Base-by-base conservation (phyloP, 805 yeast genomes). In the Ogataea paraovalis region DNA sequence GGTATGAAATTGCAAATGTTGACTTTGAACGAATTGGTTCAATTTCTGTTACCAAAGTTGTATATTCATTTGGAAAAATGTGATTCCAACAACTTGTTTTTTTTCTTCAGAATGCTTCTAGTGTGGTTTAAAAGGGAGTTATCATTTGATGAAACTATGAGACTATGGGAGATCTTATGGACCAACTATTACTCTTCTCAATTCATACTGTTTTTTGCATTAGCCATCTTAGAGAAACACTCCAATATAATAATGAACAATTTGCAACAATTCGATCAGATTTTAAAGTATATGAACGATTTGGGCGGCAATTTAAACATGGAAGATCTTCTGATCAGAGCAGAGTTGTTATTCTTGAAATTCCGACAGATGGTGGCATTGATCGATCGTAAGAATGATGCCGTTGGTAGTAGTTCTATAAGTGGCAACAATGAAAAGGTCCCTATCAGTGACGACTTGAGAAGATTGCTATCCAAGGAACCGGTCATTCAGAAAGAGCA, bases 41-140 rank as follows among this genome's bases (percentile, higher is more conserved):
- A 87, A 56, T 81, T 94, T 53, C 85, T 92, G 94, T 69, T 90
- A 41, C 99, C 99, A 1, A 76, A 82, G 44, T 69, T 94, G 44
- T 90, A 85, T 62, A 72, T 81, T 22, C 98, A 94, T 65, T 71
- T 94, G 52, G 91, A 81, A 45, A 82, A 83, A 61, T 89, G 96
- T 59, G 97, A 91, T 55, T 84, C 96, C 2, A 86, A 83, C 27
- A 91, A 94, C 61, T 74, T 94, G 51, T 94, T 94, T 62, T 94
- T 94, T 73, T 90, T 91, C 58, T 94, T 94, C 72, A 73, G 98
- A 50, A 92, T 94, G 98, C 69, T 94, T 14, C 71, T 94, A 36
- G 97, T 94, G 2, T 91, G 97, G 96, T 94, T 79, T 64, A 94
- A 94, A 64, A 79, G 99, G 43, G 99, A 94, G 60, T 84, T 94